These are phyloP conservation scores for Knoxia roxburghii DNA, from an alignment of 257 asterid genomes.

Conservation along the genomic window DNA sequence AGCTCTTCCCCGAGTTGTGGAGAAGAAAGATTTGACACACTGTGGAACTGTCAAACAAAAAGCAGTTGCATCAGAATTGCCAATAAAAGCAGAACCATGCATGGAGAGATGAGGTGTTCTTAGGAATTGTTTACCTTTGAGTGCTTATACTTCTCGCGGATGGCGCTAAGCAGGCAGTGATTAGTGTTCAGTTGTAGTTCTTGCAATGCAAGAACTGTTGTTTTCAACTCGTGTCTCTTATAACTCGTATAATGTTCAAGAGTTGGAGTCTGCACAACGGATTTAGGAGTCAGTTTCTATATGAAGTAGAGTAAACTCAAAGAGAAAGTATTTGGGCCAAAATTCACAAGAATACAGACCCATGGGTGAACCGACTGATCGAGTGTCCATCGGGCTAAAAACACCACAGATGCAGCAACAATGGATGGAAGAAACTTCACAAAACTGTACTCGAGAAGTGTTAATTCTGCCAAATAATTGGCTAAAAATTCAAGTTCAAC, in stretches of 20 bases:
- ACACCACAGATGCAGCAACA: slow-evolving; percentile 88
- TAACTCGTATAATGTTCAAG: slow-evolving; percentile 77
- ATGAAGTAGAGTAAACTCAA: slow-evolving; percentile 3
- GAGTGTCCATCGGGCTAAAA: slow-evolving; percentile 94
- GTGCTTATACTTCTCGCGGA: slow-evolving; percentile 83
- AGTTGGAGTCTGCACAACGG: slow-evolving; percentile 67
- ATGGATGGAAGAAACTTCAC: slow-evolving; percentile 83
- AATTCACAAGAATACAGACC: no score
- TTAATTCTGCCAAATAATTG: slow-evolving; percentile 83
- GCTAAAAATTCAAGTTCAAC: slow-evolving; percentile 92
- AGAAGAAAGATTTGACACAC: slow-evolving; percentile 58
- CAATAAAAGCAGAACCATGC: no score
- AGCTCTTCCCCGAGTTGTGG: slow-evolving; percentile 42
- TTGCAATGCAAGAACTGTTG: slow-evolving; percentile 54
- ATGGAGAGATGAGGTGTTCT: no score
- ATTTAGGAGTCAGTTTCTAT: slow-evolving; percentile 2
- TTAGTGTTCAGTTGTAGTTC: slow-evolving; percentile 58
- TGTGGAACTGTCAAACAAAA: slow-evolving; percentile 60
- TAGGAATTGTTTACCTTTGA: slow-evolving; percentile 55
- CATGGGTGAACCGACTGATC: slow-evolving; percentile 95
- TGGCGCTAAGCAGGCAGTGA: slow-evolving; percentile 43
- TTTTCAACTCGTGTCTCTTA: slow-evolving; percentile 50
- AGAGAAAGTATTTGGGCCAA: slow-evolving; percentile 6
- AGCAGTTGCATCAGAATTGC: neutral
- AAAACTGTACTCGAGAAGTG: slow-evolving; percentile 72